These are phyloP conservation scores for Apiospora saccharicola DNA, from an alignment of 2,329 filamentous ascomycete species.

Conservation along the genomic window DNA sequence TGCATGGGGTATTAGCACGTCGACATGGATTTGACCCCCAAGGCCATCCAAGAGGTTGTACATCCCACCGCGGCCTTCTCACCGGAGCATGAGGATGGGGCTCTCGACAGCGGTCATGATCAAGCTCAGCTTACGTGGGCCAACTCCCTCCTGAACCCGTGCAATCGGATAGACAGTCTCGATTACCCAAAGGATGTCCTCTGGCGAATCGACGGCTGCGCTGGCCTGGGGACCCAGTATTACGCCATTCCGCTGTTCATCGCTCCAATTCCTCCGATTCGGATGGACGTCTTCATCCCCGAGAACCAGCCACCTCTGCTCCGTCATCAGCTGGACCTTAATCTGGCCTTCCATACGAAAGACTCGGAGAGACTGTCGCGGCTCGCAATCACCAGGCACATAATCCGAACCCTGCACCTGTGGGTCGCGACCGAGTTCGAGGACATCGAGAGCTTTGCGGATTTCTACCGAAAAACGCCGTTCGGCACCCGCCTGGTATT, in stretches of 20 bases:
- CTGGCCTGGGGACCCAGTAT: constrained; percentile 64
- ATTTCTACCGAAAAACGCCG: constrained; percentile 55
- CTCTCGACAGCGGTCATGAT: constrained; percentile 21
- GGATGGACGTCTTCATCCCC: constrained; percentile 66
- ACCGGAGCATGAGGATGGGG: constrained; percentile 28
- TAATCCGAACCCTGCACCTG: constrained; percentile 60
- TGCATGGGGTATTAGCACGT: constrained; percentile 15
- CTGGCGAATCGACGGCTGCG: constrained; percentile 67
- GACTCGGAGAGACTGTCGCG: constrained; percentile 55
- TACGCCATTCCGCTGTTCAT: constrained; percentile 63
- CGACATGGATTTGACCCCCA: constrained; percentile 61
- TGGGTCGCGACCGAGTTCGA: constrained; percentile 52
- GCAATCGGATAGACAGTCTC: constrained; percentile 67
- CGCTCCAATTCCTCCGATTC: constrained; percentile 53
- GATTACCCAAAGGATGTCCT: constrained; percentile 51
- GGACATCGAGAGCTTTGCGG: constrained; percentile 39
- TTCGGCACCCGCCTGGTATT: constrained; percentile 67
- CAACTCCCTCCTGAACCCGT: constrained; percentile 62
- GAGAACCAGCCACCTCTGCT: constrained; percentile 54
- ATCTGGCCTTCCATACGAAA: constrained; percentile 63
- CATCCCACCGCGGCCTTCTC: constrained; percentile 65
- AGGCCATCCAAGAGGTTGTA: constrained; percentile 61
- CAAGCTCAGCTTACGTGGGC: constrained; percentile 48
- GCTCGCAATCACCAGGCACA: constrained; percentile 60
- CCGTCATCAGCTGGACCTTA: constrained; percentile 56